Evolutionary conservation across 148 eudicot species (phyloP), one percentile per base, ranked within the genome.

Genomic region (Amaranthus cruentus): DNA sequence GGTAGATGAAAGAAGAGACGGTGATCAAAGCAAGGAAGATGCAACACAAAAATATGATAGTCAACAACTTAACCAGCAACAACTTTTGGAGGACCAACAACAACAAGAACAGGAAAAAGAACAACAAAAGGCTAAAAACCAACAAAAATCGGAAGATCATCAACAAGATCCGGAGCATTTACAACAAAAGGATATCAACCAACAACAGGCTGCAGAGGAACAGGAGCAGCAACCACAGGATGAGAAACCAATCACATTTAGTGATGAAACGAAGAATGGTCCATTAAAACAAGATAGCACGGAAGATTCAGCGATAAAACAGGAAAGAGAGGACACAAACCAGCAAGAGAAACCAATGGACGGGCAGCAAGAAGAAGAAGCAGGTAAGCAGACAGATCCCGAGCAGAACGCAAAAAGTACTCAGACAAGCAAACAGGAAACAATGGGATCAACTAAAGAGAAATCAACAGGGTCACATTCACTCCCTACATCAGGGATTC

Each of bases 401-500:
- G 63, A 68, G 43, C 72, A 73, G 12, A 49, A n/a, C 0, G 73
- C 67, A 47, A 10, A 21, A 5, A 49, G 62, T 57, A 62, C 52
- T 43, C 79, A 73, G 67, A 73, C 42, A 62, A 56, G 60, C 59
- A 75, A 70, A 73, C 71, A 70, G 51, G 77, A 71, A 46, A 55
- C 73, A 48, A 13, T 71, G 70, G 66, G 59, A 55, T 58, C 77
- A 65, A 72, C 55, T 77, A 75, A 81, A 13, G 85, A 80, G 14
- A 79, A 81, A 9, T 11, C 77, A 46, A 64, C 44, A 0, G 76
- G 81, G 57, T 55, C 85, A 49, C 76, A 55, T 69, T 38, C 84
- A 15, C 73, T 75, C 55, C 83, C 80, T 7, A 85, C 73, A 74
- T 76, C 94, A 4, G 90, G 87, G 65, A 88, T 92, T 59, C 96